A percentile compares a stretch with the other conserved stretches of the same genome.
These are phyloP conservation scores for Acer negundo DNA, from an alignment of 345 rosid species.

Conservation along the genomic window DNA sequence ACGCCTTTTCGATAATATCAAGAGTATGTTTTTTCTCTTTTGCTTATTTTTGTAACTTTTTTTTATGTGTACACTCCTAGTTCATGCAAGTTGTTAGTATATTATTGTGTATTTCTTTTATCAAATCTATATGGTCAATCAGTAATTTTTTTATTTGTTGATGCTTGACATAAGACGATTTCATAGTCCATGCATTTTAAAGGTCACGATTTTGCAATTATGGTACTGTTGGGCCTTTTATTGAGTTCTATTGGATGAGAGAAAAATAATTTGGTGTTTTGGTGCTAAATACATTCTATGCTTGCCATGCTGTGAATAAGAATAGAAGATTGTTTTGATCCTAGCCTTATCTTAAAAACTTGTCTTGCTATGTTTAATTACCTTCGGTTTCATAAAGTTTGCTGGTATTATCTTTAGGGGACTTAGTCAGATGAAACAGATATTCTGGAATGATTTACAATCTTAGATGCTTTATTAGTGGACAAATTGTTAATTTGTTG, in stretches of 20 bases:
- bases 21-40: conserved; percentile 49
- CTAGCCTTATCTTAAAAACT: background rate
- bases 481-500: background rate
- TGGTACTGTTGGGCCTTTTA: conserved; percentile 9
- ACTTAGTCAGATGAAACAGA: background rate
- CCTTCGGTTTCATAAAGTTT: background rate
- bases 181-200: background rate
- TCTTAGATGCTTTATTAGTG: background rate
- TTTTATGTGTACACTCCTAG: background rate
- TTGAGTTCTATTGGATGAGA: background rate
- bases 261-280: background rate
- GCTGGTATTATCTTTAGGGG: background rate
- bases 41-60: conserved; percentile 8
- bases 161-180: background rate
- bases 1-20: conserved; percentile 62
- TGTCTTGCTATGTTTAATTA: background rate
- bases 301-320: background rate
- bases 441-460: background rate
- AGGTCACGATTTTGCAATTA: background rate
- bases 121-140: background rate
- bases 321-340: background rate
- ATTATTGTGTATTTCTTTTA: background rate
- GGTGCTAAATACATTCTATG: background rate
- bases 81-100: conserved; percentile 1
- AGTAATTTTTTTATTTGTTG: background rate